phyloP scores from a whole-genome alignment of 2,329 filamentous ascomycete species.

The Monascus ruber region DNA sequence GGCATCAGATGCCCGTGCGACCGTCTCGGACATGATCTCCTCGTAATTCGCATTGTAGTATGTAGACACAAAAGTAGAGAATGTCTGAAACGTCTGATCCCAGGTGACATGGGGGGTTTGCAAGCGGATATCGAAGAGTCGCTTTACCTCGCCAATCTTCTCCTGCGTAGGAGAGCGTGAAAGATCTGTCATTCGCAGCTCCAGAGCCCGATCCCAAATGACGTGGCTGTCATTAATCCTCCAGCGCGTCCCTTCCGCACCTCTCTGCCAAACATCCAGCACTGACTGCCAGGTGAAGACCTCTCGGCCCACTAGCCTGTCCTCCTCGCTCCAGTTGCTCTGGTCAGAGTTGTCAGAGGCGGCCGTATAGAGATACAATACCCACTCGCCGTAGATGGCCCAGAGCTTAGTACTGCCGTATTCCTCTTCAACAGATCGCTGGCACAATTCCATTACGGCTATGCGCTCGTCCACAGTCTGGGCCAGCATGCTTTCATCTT shows the following conservation, averaged over 20 bases:
- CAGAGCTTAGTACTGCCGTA: conserved; percentile 50
- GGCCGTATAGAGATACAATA: conserved; percentile 45
- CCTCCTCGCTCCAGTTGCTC: conserved; percentile 42
- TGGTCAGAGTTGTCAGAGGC: conserved; percentile 32
- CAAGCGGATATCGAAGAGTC: conserved; percentile 44
- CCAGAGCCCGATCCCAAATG: conserved; percentile 51
- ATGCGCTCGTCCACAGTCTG: conserved; percentile 46
- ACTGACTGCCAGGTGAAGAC: conserved; percentile 48
- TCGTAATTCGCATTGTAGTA: conserved; percentile 46
- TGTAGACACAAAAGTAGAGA: conserved; percentile 48
- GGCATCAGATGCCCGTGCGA: conserved; percentile 39
- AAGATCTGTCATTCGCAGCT: conserved; percentile 44
- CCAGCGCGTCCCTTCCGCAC: conserved; percentile 46
- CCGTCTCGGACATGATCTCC: conserved; percentile 45
- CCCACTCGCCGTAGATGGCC: conserved; percentile 52
- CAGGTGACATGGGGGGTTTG: conserved; percentile 48
- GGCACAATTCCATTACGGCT: conserved; percentile 47
- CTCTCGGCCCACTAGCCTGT: conserved; percentile 46
- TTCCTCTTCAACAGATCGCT: conserved; percentile 50
- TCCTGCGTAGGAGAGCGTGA: conserved; percentile 36
- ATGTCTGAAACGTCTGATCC: conserved; percentile 48
- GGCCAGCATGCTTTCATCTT: conserved; percentile 50
- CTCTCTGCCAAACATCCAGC: conserved; percentile 45
- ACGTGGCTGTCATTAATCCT: conserved; percentile 50
- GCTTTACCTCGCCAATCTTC: conserved; percentile 38